Base-by-base conservation (phyloP, 495 filamentous ascomycete species). In the Trichoderma virens region DNA sequence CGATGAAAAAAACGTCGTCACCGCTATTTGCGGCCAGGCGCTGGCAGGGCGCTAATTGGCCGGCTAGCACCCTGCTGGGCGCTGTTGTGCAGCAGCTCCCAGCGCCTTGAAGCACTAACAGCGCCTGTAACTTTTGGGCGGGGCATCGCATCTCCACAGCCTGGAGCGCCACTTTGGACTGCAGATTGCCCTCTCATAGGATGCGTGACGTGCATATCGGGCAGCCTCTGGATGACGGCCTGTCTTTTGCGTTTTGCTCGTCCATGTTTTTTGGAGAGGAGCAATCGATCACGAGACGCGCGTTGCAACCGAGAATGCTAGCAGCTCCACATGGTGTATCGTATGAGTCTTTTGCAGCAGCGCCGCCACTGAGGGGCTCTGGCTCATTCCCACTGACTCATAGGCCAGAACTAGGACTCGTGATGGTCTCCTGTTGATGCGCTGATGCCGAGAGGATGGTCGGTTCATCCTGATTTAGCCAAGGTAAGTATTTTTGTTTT, bases 201-300 rank as follows among this genome's bases (percentile, higher is more conserved):
- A 56, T 28, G 51, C 51, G 51, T 56, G 51, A 56, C 51, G 20
- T 56, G 51, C 51, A 56, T 56, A 56, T 56, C 51, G 27, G 23
- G 23, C 45, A 51, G 20, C n/a, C 34, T 35, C 34, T 35, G 34
- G 34, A 35, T 35, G 6, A 13, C 13, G 34, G 34, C 34, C 34
- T 7, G 34, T 35, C 34, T 13, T 28, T 6, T 4, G 25, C 23
- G 45, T 5, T 9, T 27, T 23, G 23, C 1, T 20, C 13, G 16
- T 45, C 11, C 23, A 28, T 13, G 30, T 56, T 30, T 51, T 51
- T 30, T 31, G 6, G 45, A 14, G 20, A 7, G 3, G 41, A 45
- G 23, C 51, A 43, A 8, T 47, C 43, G 43, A 56, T 56, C 25
- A 56, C 51, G 5, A 56, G 51, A 56, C 51, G 51, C 34, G 16